Percentiles rank a stretch among this genome's conserved stretches.
phyloP scores from a whole-genome alignment of 192 early-diverging fungal species.

The Backusella westeae region DNA sequence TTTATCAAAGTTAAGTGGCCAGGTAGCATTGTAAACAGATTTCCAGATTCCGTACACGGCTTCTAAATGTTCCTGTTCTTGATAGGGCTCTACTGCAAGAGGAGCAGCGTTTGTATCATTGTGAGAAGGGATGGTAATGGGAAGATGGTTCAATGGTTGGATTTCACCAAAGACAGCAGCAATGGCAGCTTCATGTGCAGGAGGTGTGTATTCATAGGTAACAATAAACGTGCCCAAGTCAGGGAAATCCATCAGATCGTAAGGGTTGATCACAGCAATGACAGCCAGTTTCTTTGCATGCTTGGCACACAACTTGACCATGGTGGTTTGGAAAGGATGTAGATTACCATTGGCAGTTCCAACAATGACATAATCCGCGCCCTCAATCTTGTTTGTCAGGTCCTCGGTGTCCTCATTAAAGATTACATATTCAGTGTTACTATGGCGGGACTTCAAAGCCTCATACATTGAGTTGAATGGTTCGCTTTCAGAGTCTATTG shows the following conservation, averaged over 20 bases:
- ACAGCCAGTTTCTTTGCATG: conserved; percentile 15
- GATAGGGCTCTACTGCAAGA: not conserved
- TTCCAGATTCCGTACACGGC: conserved; percentile 22
- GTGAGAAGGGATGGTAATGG: conserved; percentile 20
- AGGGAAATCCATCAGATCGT: conserved; percentile 35
- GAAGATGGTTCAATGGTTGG: conserved; percentile 13
- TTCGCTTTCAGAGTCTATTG: conserved; percentile 36
- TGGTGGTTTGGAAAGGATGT: conserved; percentile 24
- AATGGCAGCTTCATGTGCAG: conserved; percentile 34
- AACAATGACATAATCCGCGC: conserved; percentile 22
- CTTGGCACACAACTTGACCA: conserved; percentile 18
- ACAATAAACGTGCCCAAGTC: conserved; percentile 32
- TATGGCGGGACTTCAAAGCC: conserved; percentile 15
- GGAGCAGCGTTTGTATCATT: not conserved
- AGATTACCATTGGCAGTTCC: conserved; percentile 39
- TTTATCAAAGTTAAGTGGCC: conserved; percentile 19
- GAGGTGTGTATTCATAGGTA: conserved; percentile 39
- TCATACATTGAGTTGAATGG: conserved; percentile 35
- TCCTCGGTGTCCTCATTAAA: conserved; percentile 25
- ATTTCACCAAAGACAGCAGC: conserved; percentile 34
- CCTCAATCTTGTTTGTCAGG: conserved; percentile 7
- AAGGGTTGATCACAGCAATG: conserved; percentile 39
- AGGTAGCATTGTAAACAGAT: conserved; percentile 1
- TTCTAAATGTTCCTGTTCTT: conserved; percentile 13
- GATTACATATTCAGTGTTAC: conserved; percentile 23